A percentile compares a stretch with the other conserved stretches of the same genome.
Conservation (phyloP, 2,329 filamentous ascomycete genomes). For the Lasiodiplodia sp. region DNA sequence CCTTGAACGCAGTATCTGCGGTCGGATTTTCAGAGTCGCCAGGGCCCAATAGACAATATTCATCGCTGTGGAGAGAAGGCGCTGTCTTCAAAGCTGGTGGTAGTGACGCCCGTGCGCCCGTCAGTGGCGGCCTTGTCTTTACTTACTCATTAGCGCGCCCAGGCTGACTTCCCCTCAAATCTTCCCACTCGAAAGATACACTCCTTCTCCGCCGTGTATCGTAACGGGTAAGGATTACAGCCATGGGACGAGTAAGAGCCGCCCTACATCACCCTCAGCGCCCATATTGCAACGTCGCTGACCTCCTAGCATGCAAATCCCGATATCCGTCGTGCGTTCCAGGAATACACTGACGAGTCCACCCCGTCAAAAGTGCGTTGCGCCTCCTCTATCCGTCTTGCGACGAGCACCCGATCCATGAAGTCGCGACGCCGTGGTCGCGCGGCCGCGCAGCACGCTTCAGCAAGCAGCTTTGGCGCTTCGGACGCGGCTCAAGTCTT, state of each 20-base stretch:
- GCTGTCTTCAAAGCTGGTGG: neutral
- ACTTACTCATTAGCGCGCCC: neutral
- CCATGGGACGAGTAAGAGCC: conserved; percentile 28
- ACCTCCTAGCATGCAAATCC: conserved; percentile 47
- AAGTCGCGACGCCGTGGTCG: neutral
- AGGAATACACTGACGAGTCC: conserved; percentile 51
- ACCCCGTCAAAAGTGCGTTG: conserved; percentile 48
- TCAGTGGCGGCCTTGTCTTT: conserved; percentile 6
- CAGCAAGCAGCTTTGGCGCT: neutral
- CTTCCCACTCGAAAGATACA: conserved; percentile 27
- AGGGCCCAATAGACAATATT: neutral
- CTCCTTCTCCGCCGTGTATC: conserved; percentile 26
- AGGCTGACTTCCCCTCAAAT: conserved; percentile 27
- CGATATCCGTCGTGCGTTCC: conserved; percentile 50
- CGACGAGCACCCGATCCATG: conserved; percentile 10
- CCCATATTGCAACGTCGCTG: conserved; percentile 21
- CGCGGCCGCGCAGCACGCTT: neutral
- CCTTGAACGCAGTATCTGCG: neutral
- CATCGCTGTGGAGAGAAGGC: neutral
- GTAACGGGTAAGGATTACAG: conserved; percentile 25
- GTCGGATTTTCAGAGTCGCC: neutral
- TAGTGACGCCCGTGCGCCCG: neutral
- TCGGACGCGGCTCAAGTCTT: neutral
- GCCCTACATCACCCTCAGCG: conserved; percentile 1
- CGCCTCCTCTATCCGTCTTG: conserved; percentile 12